These are phyloP conservation scores for Rhizopogon rudus DNA, from an alignment of 768 basidiomycete genomes.

Conservation along the genomic window DNA sequence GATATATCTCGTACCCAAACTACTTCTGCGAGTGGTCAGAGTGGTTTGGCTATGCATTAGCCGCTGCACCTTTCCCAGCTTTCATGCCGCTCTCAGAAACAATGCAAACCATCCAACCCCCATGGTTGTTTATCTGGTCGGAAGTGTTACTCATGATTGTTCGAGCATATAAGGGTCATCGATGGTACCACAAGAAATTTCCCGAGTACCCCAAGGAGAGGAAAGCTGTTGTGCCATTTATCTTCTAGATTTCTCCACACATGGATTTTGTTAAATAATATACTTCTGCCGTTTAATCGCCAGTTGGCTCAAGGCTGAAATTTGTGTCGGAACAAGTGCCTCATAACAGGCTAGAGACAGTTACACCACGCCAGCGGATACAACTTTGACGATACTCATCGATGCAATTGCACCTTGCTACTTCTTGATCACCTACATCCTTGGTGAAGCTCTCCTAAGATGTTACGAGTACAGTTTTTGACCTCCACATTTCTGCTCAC, in stretches of 20 bases:
- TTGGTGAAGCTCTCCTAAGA: no score
- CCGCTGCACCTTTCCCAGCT: slow-evolving; percentile 50
- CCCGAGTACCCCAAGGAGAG: slow-evolving; percentile 76
- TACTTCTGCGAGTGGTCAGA: slow-evolving; percentile 96
- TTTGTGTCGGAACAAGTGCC: no score
- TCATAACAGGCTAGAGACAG: no score
- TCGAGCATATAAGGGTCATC: slow-evolving; percentile 74
- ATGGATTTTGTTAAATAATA: background rate
- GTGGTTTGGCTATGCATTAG: slow-evolving; percentile 85
- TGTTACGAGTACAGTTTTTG: no score
- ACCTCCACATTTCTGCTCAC: no score
- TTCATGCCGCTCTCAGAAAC: slow-evolving; percentile 32
- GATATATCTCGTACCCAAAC: slow-evolving; percentile 84
- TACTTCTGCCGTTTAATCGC: no score
- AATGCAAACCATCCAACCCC: slow-evolving; percentile 49
- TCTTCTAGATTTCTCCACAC: slow-evolving; percentile 39
- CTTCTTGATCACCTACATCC: no score
- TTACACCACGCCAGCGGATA: no score
- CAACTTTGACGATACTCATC: no score
- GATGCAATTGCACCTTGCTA: no score
- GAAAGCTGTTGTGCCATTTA: slow-evolving; percentile 74
- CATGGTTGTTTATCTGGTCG: slow-evolving; percentile 72
- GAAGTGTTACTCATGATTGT: slow-evolving; percentile 81
- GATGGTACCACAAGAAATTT: slow-evolving; percentile 81
- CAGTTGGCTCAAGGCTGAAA: no score